phyloP scores from a whole-genome alignment of 106 monocot genomes.

The Alisma plantagoaquatica region DNA sequence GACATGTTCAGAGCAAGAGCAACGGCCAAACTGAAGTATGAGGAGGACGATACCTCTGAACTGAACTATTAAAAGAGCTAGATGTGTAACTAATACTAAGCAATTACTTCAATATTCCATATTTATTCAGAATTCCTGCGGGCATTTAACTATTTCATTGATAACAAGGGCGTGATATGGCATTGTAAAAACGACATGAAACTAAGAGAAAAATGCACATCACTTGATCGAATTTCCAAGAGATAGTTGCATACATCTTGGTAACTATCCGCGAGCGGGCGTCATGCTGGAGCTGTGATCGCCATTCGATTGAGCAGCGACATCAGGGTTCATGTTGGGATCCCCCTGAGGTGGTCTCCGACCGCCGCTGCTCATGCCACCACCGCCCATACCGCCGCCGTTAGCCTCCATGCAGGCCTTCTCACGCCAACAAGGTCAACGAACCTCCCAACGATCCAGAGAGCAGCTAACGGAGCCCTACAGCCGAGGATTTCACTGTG shows the following conservation, averaged over 20 bases:
- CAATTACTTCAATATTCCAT: neutral
- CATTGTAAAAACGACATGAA: neutral
- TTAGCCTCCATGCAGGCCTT: too few relatives aligned
- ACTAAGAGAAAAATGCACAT: neutral
- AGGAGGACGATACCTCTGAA: too few relatives aligned
- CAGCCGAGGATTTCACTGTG: too few relatives aligned
- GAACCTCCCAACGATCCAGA: too few relatives aligned
- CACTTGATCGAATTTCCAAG: conserved; percentile 11
- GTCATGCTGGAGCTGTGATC: conserved; percentile 20
- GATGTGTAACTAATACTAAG: neutral
- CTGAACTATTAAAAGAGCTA: too few relatives aligned
- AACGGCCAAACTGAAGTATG: too few relatives aligned
- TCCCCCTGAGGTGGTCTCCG: conserved; percentile 9
- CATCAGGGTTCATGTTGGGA: conserved; percentile 1
- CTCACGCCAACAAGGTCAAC: too few relatives aligned
- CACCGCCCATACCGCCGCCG: too few relatives aligned
- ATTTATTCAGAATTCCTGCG: neutral
- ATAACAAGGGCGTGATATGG: neutral
- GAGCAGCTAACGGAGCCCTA: too few relatives aligned
- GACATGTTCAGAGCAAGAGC: too few relatives aligned
- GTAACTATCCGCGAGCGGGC: conserved; percentile 21
- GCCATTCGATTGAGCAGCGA: conserved; percentile 12
- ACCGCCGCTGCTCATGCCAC: neutral
- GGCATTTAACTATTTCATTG: neutral
- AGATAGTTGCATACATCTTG: conserved; percentile 24